phyloP scores from a whole-genome alignment of 2,329 filamentous ascomycete genomes.

The Colletotrichum incanum region DNA sequence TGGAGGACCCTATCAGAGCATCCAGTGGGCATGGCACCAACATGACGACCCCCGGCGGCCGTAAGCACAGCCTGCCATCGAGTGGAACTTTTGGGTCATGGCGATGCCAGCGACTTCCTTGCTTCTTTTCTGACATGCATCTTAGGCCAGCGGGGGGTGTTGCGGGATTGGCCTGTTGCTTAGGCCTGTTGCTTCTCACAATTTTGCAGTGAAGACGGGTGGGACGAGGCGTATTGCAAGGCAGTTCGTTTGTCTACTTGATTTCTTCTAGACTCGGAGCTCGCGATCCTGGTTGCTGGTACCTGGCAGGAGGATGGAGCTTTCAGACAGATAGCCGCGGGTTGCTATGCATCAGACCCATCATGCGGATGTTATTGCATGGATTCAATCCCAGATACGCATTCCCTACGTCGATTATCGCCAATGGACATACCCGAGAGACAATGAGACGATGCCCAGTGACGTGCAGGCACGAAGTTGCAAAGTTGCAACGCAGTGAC shows the following conservation, averaged over 20 bases:
- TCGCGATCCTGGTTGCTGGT: constrained; percentile 22
- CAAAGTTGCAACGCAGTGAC: not conserved
- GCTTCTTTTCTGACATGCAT: constrained; percentile 37
- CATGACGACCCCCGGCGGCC: constrained; percentile 7
- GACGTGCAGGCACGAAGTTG: not conserved
- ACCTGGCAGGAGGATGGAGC: constrained; percentile 8
- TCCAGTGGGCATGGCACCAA: constrained; percentile 7
- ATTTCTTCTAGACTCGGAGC: constrained; percentile 20
- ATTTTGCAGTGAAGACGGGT: constrained; percentile 18
- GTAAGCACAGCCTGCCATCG: constrained; percentile 41
- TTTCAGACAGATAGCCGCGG: not conserved
- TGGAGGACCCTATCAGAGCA: constrained; percentile 9
- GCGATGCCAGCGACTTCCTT: constrained; percentile 25
- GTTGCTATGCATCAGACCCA: constrained; percentile 22
- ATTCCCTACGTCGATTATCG: not conserved
- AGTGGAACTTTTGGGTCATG: constrained; percentile 30
- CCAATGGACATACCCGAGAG: constrained; percentile 33
- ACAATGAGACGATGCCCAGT: constrained; percentile 1
- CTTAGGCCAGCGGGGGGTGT: constrained; percentile 13
- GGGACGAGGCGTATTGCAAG: constrained; percentile 35
- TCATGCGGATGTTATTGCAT: not conserved
- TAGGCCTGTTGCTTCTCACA: constrained; percentile 14
- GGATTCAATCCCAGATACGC: not conserved
- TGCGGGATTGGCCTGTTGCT: constrained; percentile 22
- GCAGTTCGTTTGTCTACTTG: constrained; percentile 9